Conservation (phyloP, 306 rosid species). For the Benincasa hispida region DNA sequence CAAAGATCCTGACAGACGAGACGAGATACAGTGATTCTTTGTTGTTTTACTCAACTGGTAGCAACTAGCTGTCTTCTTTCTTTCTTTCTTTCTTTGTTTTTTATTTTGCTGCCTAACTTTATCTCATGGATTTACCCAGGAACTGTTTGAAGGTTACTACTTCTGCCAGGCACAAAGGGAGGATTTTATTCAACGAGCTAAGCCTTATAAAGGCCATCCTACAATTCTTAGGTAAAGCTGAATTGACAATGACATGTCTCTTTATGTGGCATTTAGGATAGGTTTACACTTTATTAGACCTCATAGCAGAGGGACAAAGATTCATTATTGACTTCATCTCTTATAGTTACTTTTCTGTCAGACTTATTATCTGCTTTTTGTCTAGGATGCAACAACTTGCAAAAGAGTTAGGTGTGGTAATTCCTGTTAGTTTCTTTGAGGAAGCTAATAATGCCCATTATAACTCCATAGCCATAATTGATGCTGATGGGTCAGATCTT, state of each 20-base stretch:
- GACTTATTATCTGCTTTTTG: constrained; percentile 14
- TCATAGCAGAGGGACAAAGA: not conserved
- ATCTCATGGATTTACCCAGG: constrained; percentile 27
- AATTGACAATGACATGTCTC: not conserved
- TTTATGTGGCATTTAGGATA: constrained; percentile 7
- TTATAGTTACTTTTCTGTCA: not conserved
- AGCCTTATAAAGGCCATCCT: constrained; percentile 74
- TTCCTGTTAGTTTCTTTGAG: constrained; percentile 93
- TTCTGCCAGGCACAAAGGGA: constrained; percentile 94
- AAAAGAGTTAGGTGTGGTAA: constrained; percentile 68
- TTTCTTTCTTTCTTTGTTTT: too few species aligned
- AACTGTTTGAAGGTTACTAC: constrained; percentile 90
- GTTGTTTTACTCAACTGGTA: not conserved
- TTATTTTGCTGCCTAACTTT: not conserved
- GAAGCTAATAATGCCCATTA: constrained; percentile 97
- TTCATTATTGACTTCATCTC: not conserved
- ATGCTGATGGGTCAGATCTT: constrained; percentile 93
- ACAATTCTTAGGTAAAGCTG: constrained; percentile 60
- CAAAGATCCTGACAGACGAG: not conserved
- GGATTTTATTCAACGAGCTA: constrained; percentile 71
- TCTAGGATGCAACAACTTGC: constrained; percentile 84
- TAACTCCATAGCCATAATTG: constrained; percentile 73
- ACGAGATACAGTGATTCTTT: not conserved
- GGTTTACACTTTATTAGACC: not conserved
- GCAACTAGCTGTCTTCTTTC: not conserved